phyloP scores from a whole-genome alignment of 2,329 filamentous ascomycete genomes.

The Triangularia setosa region DNA sequence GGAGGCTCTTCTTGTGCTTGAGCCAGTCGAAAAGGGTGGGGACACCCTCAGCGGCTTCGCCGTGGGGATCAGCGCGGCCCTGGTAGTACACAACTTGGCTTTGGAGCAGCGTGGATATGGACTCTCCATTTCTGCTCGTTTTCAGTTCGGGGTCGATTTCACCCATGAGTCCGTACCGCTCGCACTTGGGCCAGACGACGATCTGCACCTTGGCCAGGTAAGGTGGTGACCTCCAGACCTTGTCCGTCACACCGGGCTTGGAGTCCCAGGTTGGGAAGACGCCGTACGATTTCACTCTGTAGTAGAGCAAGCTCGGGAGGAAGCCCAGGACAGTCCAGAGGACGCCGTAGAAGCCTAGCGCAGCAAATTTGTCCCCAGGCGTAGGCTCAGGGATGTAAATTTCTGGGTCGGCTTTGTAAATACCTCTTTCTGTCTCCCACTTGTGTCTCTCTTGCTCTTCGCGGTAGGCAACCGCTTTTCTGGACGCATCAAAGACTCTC shows the following conservation, averaged over 20 bases:
- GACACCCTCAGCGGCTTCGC: constrained; percentile 14
- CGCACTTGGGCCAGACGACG: constrained; percentile 29
- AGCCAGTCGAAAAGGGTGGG: constrained; percentile 22
- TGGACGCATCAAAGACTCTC: constrained; percentile 17
- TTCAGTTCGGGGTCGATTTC: constrained; percentile 3
- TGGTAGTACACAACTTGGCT: constrained; percentile 31
- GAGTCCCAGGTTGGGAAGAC: not conserved
- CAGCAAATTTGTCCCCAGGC: not conserved
- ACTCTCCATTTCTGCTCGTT: constrained; percentile 17
- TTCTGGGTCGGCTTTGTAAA: not conserved
- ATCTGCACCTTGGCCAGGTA: constrained; percentile 31
- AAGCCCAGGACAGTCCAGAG: not conserved
- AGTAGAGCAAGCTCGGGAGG: not conserved
- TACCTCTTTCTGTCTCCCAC: not conserved
- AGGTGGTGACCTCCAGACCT: not conserved
- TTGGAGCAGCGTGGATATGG: constrained; percentile 24
- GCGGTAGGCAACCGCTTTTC: not conserved
- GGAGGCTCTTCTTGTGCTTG: not conserved
- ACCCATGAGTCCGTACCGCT: constrained; percentile 27
- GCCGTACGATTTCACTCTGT: not conserved
- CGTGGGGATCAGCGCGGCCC: constrained; percentile 19
- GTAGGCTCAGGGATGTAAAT: not conserved
- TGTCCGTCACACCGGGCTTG: not conserved
- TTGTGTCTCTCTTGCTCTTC: not conserved
- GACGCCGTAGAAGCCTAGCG: not conserved